Conservation (phyloP, 2,329 filamentous ascomycete genomes). For the Sporothrix phasma region DNA sequence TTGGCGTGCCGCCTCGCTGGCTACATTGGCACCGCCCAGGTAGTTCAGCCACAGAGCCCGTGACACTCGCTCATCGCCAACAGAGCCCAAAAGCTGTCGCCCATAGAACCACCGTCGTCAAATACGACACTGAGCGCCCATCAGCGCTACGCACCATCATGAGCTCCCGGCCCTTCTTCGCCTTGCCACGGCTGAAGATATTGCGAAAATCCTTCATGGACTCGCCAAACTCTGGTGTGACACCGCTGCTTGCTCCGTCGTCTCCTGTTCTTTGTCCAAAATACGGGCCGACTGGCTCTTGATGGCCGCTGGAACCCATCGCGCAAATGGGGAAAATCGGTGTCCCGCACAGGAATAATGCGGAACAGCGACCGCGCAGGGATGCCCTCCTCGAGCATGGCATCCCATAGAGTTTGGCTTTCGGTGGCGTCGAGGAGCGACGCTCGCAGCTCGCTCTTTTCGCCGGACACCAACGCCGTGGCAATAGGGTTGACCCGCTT, state of each 20-base stretch:
- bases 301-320: constrained; percentile 87
- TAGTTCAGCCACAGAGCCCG: constrained; percentile 84
- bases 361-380: constrained; percentile 67
- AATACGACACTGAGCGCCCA: constrained; percentile 62
- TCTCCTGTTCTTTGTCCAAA: constrained; percentile 20
- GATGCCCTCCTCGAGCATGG: constrained; percentile 53
- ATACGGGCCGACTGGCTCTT: constrained; percentile 53
- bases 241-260: constrained; percentile 20
- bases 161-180: constrained; percentile 71
- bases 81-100: constrained; percentile 54
- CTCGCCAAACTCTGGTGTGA: constrained; percentile 49
- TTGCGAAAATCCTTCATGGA: constrained; percentile 69
- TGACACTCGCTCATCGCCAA: constrained; percentile 70
- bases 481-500: constrained; percentile 66
- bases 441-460: constrained; percentile 63
- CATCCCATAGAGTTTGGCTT: constrained; percentile 65
- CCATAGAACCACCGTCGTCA: constrained; percentile 40
- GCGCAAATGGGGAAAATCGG: constrained; percentile 84
- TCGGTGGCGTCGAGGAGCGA: constrained; percentile 58
- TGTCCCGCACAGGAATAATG: constrained; percentile 84
- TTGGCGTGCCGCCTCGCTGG: constrained; percentile 69
- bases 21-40: constrained; percentile 74
- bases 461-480: constrained; percentile 70
- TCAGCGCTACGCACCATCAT: constrained; percentile 56
- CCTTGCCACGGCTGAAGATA: constrained; percentile 70